phyloP scores from a whole-genome alignment of 192 early-diverging fungal genomes.

The Piromyces finnis region DNA sequence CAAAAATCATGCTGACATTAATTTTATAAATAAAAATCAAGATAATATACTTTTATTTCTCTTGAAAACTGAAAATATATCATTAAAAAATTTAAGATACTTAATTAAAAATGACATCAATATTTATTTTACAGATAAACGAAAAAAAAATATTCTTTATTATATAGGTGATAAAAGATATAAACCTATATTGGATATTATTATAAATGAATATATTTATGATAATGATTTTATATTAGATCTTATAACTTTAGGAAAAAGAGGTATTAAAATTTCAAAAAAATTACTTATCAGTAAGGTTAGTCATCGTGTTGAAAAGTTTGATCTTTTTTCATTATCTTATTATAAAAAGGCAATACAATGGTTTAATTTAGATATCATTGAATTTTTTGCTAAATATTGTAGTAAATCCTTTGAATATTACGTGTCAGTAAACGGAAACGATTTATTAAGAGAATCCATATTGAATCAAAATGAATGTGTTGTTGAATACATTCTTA shows the following conservation, averaged over 20 bases:
- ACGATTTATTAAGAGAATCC: neutral
- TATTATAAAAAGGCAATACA: neutral
- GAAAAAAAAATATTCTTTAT: neutral
- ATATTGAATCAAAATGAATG: neutral
- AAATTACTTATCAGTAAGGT: neutral
- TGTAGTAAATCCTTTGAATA: neutral
- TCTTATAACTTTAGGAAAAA: neutral
- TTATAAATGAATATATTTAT: neutral
- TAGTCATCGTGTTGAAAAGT: neutral
- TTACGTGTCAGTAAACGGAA: neutral
- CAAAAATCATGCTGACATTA: neutral
- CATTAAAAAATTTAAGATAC: neutral
- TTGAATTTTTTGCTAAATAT: neutral
- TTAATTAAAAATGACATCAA: neutral
- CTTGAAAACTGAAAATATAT: neutral
- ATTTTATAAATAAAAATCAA: neutral
- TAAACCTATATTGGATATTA: neutral
- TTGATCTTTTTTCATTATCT: neutral
- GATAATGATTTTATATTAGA: neutral
- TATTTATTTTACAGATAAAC: neutral
- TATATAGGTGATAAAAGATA: neutral
- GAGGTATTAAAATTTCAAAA: neutral
- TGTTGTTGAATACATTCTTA: neutral
- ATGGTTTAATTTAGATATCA: neutral
- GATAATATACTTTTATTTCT: neutral